Evolutionary conservation across 306 rosid genomes (phyloP).

Genomic region (Myrica gale): DNA sequence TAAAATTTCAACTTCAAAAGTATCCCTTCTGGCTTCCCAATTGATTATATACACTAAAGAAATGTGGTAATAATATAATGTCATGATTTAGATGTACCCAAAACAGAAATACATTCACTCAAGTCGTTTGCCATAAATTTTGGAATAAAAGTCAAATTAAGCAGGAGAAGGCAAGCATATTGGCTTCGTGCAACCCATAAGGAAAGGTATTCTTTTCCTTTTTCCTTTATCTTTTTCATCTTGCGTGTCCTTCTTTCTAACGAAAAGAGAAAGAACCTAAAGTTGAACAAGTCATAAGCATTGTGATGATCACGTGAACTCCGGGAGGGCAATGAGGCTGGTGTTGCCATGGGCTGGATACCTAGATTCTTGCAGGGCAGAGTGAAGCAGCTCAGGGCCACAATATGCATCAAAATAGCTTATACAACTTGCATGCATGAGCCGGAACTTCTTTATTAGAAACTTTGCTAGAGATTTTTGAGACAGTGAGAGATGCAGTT

Average conservation of each 20-base stretch:
- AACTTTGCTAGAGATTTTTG: neutral
- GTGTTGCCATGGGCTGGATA: neutral
- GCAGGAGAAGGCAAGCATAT: neutral
- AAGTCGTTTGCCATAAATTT: neutral
- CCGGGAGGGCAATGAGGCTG: neutral
- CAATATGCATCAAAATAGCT: conserved; percentile 2
- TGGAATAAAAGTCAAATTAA: conserved; percentile 6
- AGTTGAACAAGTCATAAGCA: neutral
- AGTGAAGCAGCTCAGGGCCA: conserved; percentile 15
- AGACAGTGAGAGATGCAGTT: neutral
- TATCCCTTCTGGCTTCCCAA: neutral
- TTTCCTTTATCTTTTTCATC: neutral
- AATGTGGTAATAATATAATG: neutral
- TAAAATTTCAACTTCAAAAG: neutral
- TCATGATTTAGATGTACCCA: neutral
- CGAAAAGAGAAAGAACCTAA: neutral
- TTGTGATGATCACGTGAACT: neutral
- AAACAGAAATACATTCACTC: neutral
- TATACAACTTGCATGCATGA: neutral
- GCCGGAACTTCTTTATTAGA: neutral
- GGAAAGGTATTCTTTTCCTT: neutral
- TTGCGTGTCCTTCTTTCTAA: neutral
- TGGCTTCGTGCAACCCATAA: conserved; percentile 13
- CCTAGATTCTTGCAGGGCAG: neutral
- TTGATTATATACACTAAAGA: neutral